These are phyloP conservation scores for Bacterosira constricta DNA, from an alignment of 108 stramenopile species.

Conservation along the genomic window DNA sequence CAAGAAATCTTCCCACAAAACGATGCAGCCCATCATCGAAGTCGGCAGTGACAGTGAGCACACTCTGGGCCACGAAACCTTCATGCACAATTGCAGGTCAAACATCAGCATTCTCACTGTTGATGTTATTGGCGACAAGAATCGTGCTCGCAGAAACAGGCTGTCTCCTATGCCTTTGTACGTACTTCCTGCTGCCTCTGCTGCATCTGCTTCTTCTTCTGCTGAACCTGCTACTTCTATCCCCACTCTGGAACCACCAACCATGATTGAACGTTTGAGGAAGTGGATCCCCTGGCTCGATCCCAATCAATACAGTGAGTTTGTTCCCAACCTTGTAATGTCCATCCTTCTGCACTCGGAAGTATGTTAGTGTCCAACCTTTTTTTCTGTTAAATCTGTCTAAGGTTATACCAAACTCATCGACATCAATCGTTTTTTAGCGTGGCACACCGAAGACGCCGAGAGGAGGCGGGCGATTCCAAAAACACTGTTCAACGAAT, in stretches of 20 bases:
- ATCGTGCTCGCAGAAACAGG: no score
- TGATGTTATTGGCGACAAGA: background rate
- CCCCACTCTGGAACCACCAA: no score
- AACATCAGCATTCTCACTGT: no score
- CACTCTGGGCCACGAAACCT: no score
- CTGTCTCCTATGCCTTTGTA: no score
- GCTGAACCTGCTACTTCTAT: no score
- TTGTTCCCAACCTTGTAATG: conserved; percentile 13
- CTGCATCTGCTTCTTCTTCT: no score
- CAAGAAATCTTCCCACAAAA: no score
- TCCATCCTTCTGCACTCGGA: conserved; percentile 7
- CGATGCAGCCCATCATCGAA: no score
- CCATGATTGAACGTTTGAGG: background rate
- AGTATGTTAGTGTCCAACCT: background rate
- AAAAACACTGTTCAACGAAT: background rate
- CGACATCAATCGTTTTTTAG: conserved; percentile 16
- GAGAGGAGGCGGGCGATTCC: background rate
- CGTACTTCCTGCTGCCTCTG: no score
- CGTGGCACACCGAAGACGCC: conserved; percentile 6
- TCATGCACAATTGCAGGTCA: no score
- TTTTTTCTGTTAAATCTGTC: conserved; percentile 9
- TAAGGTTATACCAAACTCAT: conserved; percentile 19
- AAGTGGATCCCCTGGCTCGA: conserved; percentile 4
- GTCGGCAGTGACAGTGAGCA: no score
- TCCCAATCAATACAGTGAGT: conserved; percentile 5